phyloP scores from a whole-genome alignment of 2,329 filamentous ascomycete species.

The Fusarium sp. region DNA sequence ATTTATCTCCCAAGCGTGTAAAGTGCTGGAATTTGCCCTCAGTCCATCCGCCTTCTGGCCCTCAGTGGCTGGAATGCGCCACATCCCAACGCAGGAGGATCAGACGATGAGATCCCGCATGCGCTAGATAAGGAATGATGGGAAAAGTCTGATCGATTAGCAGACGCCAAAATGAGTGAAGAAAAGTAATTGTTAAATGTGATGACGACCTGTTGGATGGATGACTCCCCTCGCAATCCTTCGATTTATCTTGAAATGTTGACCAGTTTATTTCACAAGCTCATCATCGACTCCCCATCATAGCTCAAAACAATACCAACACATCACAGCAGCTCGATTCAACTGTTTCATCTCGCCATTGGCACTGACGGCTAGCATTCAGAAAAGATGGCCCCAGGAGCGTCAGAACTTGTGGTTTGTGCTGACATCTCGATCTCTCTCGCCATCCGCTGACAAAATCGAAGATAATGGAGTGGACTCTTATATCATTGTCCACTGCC shows the following conservation, averaged over 20 bases:
- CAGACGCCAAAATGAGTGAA: not conserved
- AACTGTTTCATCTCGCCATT: not conserved
- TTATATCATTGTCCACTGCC: conserved; percentile 21
- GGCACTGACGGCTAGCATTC: not conserved
- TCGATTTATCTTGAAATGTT: not conserved
- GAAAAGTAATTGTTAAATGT: not conserved
- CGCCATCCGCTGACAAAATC: not conserved
- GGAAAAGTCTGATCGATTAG: not conserved
- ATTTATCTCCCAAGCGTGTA: not conserved
- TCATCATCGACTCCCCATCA: not conserved
- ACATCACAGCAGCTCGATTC: not conserved
- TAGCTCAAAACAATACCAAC: not conserved
- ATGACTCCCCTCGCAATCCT: not conserved
- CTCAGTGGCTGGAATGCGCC: conserved; percentile 15
- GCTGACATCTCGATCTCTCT: fast-evolving
- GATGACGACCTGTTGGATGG: not conserved
- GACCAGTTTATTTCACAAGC: not conserved
- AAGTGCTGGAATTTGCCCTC: not conserved
- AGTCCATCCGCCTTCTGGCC: not conserved
- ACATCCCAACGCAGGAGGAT: conserved; percentile 17
- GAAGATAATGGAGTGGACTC: conserved; percentile 27
- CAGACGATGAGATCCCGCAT: not conserved
- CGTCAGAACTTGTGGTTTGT: conserved; percentile 21
- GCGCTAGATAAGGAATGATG: conserved; percentile 4
- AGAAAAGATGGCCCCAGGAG: conserved; percentile 6